Evolutionary conservation across 768 basidiomycete genomes (phyloP).

Genomic region (Thelephora ganbajun): DNA sequence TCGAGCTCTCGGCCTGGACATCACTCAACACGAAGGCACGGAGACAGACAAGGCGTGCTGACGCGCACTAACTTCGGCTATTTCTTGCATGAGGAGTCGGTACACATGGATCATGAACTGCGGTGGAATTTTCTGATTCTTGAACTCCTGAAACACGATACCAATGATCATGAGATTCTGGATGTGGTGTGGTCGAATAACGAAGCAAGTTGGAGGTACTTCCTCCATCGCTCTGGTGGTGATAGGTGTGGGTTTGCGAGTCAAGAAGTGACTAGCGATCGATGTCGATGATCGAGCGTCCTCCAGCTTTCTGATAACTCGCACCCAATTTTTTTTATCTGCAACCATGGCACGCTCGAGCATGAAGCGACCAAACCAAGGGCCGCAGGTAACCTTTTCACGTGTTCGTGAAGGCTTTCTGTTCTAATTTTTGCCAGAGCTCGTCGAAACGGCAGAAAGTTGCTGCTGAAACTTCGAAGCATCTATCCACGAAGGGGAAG

Average conservation of each 20-base stretch:
- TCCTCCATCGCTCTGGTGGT: slow-evolving; percentile 24
- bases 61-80: slow-evolving; percentile 39
- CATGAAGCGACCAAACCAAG: slow-evolving; percentile 20
- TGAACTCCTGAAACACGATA: slow-evolving; percentile 46
- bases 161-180: slow-evolving; percentile 50
- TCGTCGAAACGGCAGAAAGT: slow-evolving; percentile 53
- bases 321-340: slow-evolving; percentile 8
- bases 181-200: slow-evolving; percentile 67
- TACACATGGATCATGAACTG: slow-evolving; percentile 49
- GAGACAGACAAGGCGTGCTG: background rate
- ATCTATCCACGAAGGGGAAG: slow-evolving; percentile 31
- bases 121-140: slow-evolving; percentile 37
- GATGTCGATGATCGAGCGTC: slow-evolving; percentile 2
- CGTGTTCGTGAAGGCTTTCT: background rate
- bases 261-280: background rate
- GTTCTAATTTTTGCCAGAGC: slow-evolving; percentile 15
- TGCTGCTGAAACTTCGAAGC: slow-evolving; percentile 17
- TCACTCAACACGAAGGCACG: background rate
- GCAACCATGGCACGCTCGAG: slow-evolving; percentile 9
- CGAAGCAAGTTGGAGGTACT: slow-evolving; percentile 47
- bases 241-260: slow-evolving; percentile 2
- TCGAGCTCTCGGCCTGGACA: no score
- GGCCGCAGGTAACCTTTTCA: slow-evolving; percentile 15
- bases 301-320: slow-evolving; percentile 1
- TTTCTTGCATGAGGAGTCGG: slow-evolving; percentile 54